Percentiles rank a stretch among this genome's conserved stretches.
Evolutionary conservation across 2,329 filamentous ascomycete genomes (phyloP).

Genomic region (Sporothrix protearum): DNA sequence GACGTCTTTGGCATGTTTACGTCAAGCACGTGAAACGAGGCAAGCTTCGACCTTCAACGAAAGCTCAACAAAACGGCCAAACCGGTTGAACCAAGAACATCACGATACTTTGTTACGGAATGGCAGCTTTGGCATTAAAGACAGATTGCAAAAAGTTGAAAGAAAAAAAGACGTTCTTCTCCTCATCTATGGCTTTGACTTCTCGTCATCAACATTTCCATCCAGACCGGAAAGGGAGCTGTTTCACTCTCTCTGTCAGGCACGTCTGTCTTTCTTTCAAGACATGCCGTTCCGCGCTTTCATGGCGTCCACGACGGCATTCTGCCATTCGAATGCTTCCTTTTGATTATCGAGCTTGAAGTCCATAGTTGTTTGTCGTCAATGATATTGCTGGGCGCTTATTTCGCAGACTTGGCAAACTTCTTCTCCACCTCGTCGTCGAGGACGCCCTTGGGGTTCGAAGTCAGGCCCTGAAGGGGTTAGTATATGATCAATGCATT

Average conservation of each 20-base stretch:
- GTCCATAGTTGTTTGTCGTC: background rate
- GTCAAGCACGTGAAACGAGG: background rate
- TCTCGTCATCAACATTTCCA: background rate
- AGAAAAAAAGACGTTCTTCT: background rate
- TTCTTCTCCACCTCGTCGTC: slow-evolving; percentile 60
- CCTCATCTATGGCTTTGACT: background rate
- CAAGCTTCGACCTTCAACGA: no score
- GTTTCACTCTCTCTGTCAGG: background rate
- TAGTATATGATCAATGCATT: background rate
- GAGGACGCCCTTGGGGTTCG: slow-evolving; percentile 64
- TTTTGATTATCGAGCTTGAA: background rate
- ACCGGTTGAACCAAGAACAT: background rate
- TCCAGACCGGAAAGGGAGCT: background rate
- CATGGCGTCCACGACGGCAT: background rate
- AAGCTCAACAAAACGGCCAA: background rate
- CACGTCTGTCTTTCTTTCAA: background rate
- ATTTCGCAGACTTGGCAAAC: slow-evolving; percentile 49
- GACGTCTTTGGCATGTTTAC: background rate
- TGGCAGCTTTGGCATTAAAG: background rate
- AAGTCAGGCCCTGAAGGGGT: slow-evolving; percentile 41
- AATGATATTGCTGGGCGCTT: background rate
- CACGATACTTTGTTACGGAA: background rate
- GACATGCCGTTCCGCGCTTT: no score
- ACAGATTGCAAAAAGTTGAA: background rate
- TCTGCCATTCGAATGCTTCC: background rate